Base-by-base conservation (phyloP, 2,329 filamentous ascomycete genomes). In the Amylocarpus encephaloides region DNA sequence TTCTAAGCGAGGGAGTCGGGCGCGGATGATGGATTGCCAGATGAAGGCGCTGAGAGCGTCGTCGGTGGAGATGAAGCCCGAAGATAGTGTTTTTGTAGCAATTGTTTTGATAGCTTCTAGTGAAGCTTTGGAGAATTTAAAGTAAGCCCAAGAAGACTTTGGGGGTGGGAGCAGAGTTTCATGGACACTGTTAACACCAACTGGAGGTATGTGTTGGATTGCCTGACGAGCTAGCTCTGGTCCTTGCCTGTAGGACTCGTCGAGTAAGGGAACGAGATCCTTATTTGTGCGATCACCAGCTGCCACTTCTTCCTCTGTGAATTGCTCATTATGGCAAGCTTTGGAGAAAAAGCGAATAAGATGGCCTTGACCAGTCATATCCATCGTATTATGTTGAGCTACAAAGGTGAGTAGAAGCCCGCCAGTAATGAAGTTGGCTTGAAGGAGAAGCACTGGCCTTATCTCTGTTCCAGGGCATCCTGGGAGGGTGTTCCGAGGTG, bases 331-430 rank as follows among this genome's bases (percentile, higher is more conserved):
- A 0, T 60, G 62, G 49, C 76, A 79, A 1, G 75, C 75, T 49
- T 78, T 78, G 0, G 70, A 67, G 5, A 80, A 62, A 2, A 77
- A 68, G 2, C 61, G 48, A 3, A 78, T 73, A n/a, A 78, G 50
- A n/a, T 71, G 66, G 1, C 64, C 72, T 54, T 75, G 71, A 1
- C 77, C 77, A 0, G 67, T 69, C 65, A 76, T 73, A 50, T 81
- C 78, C 69, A 78, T 74, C 0, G 66, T 59, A 3, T 68, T 67
- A 53, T 80, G 78, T 16, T 76, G 69, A 6, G 66, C 70, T 18
- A 68, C 67, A 22, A 79, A 64, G 1, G 71, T 75, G 9, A 80
- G 65, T 1, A 80, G 49, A 0, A 80, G 53, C 0, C 76, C 77
- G 2, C 71, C 74, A 1, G 49, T 46, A 32, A 79, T 70, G 46